Evolutionary conservation across 2,329 filamentous ascomycete genomes (phyloP), one percentile per base, ranked within the genome.

Genomic region (Sporothrix pseudoabietina): DNA sequence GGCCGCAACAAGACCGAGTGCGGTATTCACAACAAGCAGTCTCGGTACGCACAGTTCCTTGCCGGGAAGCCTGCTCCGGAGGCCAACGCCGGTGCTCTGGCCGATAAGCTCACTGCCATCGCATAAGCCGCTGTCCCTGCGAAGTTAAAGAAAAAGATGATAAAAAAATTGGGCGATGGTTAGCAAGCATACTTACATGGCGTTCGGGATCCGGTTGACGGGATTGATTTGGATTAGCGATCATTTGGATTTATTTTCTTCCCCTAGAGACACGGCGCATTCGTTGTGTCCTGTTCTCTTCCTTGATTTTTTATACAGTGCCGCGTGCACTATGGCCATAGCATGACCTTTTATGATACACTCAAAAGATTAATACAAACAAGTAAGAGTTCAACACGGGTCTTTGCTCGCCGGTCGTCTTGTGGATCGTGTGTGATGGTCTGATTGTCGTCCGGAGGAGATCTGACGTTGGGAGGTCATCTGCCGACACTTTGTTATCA

Each of bases 11-110:
- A 99, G 91, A 97, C 94, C 19, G 96, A 99, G 85, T 99, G 96
- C 82, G 96, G 96, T 66, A 98, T 99, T 80, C 96, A 99, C 89
- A 98, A 98, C 87, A 97, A 96, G 83, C 91, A 94, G 82, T 97
- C 93, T 74, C 91, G 94, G 78, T 99, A 98, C 80, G 92, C 94
- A 12, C 90, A 94, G 83, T 98, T 92, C 83, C 84, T 97, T 72
- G 86, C 74, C 2, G 69, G 26, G 30, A 63, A 26, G 12, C 10
- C 61, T 65, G 35, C n/a, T 44, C n/a, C 22, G 52, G 61, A 57
- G 16, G 61, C 68, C 4, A 59, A 35, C 10, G 59, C 26, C 22
- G 61, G 22, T 32, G 44, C 8, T 4, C 47, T 69, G 30, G 30
- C 16, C 16, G 47, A 54, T 30, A 69, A 69, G 47, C 66, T 35